Base-by-base conservation (phyloP, 306 rosid genomes). In the Prunus padus region DNA sequence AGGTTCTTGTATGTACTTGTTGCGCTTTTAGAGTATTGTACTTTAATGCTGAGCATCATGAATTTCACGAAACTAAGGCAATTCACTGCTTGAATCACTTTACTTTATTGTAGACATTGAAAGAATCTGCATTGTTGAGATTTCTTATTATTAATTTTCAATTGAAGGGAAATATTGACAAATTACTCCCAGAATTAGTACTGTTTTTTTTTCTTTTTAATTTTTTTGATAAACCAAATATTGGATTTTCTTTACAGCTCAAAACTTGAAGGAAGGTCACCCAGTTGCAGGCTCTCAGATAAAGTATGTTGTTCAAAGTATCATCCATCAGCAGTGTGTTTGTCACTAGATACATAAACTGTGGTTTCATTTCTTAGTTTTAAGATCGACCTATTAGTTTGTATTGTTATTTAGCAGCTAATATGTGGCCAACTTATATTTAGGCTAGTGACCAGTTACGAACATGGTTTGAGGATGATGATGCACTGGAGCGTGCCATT, bases 201-300 rank as follows among this genome's bases (percentile, higher is more conserved):
- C 55, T 46, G 10, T 67, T 4, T 16, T 31, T 37, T 19, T 26
- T 14, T 26, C 15, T 25, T 49, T 46, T 28, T 8, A 11, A 19
- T 52, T 52, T 3, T n/a, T n/a, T n/a, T 25, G 4, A 57, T 63
- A 15, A 37, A 55, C 52, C 18, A 42, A 61, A 65, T 45, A 5
- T 40, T 44, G 57, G 69, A 63, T 80, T 74, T 75, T 30, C 67
- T 73, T 84, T 75, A 83, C 91, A 96, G 99, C 87, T 86, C 92
- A 79, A 89, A 90, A 80, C 96, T 96, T 67, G 98, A 96, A 90
- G 99, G 96, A 55, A 89, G 99, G 82, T 74, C 93, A 28, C 33
- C 80, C 64, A 77, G 88, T 71, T 96, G 98, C 89, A 86, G 99
- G 88, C 92, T 95, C 69, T 86, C 99, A 52, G 99, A 95, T 89